A percentile compares a stretch with the other conserved stretches of the same genome.
Evolutionary conservation across 2,329 filamentous ascomycete genomes (phyloP).

Genomic region (Diplodia seriata): DNA sequence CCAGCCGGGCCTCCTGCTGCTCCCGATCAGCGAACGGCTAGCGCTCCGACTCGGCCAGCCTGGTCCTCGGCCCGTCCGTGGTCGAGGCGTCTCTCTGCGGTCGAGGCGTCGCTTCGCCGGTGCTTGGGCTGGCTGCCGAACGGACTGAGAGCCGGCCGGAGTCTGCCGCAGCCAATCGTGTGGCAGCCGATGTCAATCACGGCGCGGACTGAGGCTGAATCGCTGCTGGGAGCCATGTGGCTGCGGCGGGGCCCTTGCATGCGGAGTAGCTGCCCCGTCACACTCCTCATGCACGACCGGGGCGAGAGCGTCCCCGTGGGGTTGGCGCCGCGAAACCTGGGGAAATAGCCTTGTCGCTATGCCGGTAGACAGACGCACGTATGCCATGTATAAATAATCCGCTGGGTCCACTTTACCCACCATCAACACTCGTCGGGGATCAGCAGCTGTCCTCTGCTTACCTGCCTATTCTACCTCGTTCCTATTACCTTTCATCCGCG

Average conservation of each 20-base stretch:
- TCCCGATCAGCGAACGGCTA: neutral
- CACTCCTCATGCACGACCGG: constrained; percentile 3
- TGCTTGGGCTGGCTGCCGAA: neutral
- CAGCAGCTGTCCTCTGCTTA: neutral
- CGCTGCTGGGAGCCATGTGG: neutral
- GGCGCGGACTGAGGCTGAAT: neutral
- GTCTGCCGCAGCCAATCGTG: neutral
- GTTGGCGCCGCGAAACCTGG: neutral
- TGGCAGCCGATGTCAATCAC: neutral
- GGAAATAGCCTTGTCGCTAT: constrained; percentile 8
- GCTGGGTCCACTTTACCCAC: neutral
- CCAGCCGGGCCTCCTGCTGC: neutral
- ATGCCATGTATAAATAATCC: constrained; percentile 5
- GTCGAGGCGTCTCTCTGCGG: too few relatives aligned
- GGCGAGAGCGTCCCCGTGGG: constrained; percentile 11
- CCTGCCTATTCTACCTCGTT: neutral
- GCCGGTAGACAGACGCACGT: neutral
- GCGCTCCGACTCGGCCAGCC: neutral
- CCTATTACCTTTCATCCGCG: neutral
- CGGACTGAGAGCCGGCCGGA: neutral
- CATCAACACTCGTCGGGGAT: neutral
- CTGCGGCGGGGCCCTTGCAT: neutral
- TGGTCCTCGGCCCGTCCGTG: neutral
- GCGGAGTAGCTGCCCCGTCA: constrained; percentile 15
- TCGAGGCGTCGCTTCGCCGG: neutral